Evolutionary conservation across 306 rosid genomes (phyloP).

Genomic region (Prunus mume): DNA sequence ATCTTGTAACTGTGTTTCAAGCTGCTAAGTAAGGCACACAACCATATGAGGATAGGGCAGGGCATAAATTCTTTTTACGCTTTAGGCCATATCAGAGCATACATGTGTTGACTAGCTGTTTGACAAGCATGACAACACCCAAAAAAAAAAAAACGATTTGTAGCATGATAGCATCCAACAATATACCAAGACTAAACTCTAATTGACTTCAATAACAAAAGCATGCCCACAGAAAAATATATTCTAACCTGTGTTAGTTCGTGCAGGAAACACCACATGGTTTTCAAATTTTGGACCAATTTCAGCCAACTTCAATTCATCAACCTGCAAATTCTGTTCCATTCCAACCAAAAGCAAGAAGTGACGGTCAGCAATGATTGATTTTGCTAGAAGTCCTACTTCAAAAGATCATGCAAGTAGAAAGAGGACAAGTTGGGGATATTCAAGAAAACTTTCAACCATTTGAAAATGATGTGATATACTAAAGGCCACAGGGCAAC

Average conservation of each 20-base stretch:
- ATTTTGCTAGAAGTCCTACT: background rate
- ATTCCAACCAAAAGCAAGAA: conserved; percentile 21
- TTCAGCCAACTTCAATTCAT: conserved; percentile 74
- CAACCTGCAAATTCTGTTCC: conserved; percentile 74
- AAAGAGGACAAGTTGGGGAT: too few relatives aligned
- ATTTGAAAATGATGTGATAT: background rate
- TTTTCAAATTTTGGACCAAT: conserved; percentile 91
- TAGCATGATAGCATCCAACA: background rate
- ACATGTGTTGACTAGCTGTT: background rate
- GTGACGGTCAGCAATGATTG: conserved; percentile 3
- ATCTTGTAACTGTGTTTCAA: background rate
- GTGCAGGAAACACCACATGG: conserved; percentile 86
- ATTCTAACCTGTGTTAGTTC: conserved; percentile 84
- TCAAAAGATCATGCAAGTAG: background rate
- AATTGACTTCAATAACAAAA: conserved; percentile 8
- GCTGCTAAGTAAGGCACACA: background rate
- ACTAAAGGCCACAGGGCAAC: background rate
- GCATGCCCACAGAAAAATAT: background rate
- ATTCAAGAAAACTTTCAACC: background rate
- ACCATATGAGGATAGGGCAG: background rate
- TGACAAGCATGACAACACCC: background rate
- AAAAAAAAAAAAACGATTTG: background rate
- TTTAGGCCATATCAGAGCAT: background rate
- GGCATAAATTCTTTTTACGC: background rate
- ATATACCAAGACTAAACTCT: background rate